Evolutionary conservation across 306 rosid species (phyloP), one percentile per base, ranked within the genome.

Genomic region (Trifolium pratense): DNA sequence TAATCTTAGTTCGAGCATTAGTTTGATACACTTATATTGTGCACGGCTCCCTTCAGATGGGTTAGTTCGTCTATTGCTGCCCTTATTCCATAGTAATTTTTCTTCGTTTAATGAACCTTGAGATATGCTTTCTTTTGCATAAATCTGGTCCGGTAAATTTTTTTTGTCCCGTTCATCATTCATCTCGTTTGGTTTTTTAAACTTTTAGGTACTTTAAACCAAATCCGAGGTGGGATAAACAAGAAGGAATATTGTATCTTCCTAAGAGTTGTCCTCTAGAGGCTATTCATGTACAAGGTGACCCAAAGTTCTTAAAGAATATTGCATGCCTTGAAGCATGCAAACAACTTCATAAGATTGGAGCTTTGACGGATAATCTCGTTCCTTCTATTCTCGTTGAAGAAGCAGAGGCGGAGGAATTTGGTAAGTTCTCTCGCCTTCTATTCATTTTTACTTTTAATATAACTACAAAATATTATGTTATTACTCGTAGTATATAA

Each of bases 21-120:
- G 25, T 31, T 80, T 93, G 73, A 25, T 93, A 64, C 34, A 89
- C 80, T 84, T 93, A 42, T 93, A 91, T 69, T 93, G 97, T 78
- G 88, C 97, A 66, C 80, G 90, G 76, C 96, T 93, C 82, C 96
- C 98, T 70, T 66, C 96, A 16, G 98, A 93, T 69, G 84, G 92
- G 97, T 91, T 65, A 83, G 93, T 84, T 77, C 52, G 83, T 78
- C 78, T 64, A 66, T 42, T 80, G 7, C 46, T 74, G 20, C 13
- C 51, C 46, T 63, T 26, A 29, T 51, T 61, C 14, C 42, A 40
- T 43, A 32, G 40, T 71, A 8, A 10, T 63, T 56, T 52, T 43
- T 40, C 69, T 48, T 39, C 67, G 25, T 68, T 51, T 51, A 72
- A 62, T 39, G 75, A 63, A 56, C 32, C 21, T 40, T 36, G 17